Evolutionary conservation across 2,329 filamentous ascomycete genomes (phyloP).

Genomic region (Lachnellula arida): DNA sequence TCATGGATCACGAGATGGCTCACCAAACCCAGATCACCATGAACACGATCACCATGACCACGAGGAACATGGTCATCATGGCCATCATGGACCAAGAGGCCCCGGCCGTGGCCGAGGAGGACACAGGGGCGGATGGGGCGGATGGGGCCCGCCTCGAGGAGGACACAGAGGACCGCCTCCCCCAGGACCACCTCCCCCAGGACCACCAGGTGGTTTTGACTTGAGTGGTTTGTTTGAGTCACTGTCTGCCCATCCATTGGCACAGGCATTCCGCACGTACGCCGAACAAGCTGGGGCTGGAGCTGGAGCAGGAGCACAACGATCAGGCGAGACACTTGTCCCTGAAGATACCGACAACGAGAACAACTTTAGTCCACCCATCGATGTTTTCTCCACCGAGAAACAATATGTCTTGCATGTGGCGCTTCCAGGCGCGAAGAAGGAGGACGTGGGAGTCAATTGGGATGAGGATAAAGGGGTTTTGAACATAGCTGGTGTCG

Average conservation of each 20-base stretch:
- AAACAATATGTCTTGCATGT: slow-evolving; percentile 63
- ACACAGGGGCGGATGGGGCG: slow-evolving; percentile 7
- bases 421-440: slow-evolving; percentile 72
- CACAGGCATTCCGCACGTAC: slow-evolving; percentile 26
- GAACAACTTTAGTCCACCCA: slow-evolving; percentile 55
- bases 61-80: slow-evolving; percentile 11
- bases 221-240: slow-evolving; percentile 24
- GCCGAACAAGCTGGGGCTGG: slow-evolving; percentile 20
- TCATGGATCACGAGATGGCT: slow-evolving; percentile 7
- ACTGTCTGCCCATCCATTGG: slow-evolving; percentile 26
- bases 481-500: slow-evolving; percentile 65
- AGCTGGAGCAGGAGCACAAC: slow-evolving; percentile 14
- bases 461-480: slow-evolving; percentile 66
- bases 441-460: slow-evolving; percentile 71
- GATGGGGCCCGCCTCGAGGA: slow-evolving; percentile 11
- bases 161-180: slow-evolving; percentile 20
- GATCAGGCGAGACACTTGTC: slow-evolving; percentile 21
- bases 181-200: slow-evolving; percentile 18
- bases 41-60: slow-evolving; percentile 5
- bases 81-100: slow-evolving; percentile 1
- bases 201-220: slow-evolving; percentile 25
- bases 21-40: slow-evolving; percentile 1
- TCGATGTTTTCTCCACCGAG: slow-evolving; percentile 70
- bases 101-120: slow-evolving; percentile 9
- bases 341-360: slow-evolving; percentile 25